phyloP scores from a whole-genome alignment of 129 eudicot genomes.

The Lactuca sativa region DNA sequence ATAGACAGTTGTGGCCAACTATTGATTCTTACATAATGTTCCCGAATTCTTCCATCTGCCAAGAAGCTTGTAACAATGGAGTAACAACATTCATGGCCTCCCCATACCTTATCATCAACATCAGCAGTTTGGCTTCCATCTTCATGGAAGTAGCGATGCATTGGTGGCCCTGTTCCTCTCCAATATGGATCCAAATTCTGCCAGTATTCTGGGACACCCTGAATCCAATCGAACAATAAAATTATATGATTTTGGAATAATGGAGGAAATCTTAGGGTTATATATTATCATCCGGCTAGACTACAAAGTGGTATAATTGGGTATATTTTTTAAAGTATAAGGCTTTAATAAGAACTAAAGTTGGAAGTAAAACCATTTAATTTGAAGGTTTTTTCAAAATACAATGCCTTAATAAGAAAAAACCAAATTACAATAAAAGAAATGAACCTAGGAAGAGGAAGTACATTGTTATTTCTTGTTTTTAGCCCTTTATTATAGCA shows the following conservation, averaged over 20 bases:
- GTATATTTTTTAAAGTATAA: no score
- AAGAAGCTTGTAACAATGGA: slow-evolving; percentile 60
- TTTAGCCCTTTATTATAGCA: no score
- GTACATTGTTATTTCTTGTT: no score
- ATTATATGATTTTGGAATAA: not conserved
- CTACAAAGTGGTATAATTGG: no score
- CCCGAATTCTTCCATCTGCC: slow-evolving; percentile 60
- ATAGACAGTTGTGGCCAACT: slow-evolving; percentile 63
- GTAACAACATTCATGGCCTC: slow-evolving; percentile 84
- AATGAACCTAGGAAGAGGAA: no score
- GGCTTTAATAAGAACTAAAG: no score
- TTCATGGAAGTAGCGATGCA: slow-evolving; percentile 73
- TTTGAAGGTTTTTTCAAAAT: no score
- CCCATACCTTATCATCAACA: slow-evolving; percentile 67
- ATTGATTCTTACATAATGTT: slow-evolving; percentile 83
- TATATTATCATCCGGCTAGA: no score
- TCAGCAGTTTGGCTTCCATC: slow-evolving; percentile 81
- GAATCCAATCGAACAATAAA: slow-evolving; percentile 2
- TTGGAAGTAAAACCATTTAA: no score
- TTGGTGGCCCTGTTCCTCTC: slow-evolving; percentile 42
- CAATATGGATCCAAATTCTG: slow-evolving; percentile 70
- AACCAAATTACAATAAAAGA: no score
- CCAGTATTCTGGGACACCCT: slow-evolving; percentile 73
- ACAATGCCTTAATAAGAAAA: no score
- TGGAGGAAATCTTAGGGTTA: not conserved